Evolutionary conservation across 352 stramenopile genomes (phyloP).

Genomic region (Pilasporangium apinafurcum): DNA sequence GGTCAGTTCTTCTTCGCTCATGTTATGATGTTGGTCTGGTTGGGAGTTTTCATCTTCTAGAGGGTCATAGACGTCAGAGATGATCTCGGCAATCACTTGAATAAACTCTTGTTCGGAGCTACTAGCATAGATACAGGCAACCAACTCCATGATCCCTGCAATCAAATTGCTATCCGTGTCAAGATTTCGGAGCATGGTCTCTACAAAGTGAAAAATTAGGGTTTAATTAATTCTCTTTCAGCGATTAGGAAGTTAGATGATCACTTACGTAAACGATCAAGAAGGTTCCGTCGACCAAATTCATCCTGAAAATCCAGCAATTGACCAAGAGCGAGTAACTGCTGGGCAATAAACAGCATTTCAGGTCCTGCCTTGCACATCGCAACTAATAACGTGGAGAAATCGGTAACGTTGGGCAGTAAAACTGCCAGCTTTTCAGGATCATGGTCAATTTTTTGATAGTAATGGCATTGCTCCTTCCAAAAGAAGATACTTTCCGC

Average conservation of each 20-base stretch:
- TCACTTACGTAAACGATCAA: slow-evolving; percentile 52
- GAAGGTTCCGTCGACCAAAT: slow-evolving; percentile 62
- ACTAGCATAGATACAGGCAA: slow-evolving; percentile 65
- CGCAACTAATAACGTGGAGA: slow-evolving; percentile 54
- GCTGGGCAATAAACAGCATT: slow-evolving; percentile 61
- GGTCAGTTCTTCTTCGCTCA: slow-evolving; percentile 50
- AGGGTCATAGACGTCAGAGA: slow-evolving; percentile 69
- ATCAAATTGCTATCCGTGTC: slow-evolving; percentile 56
- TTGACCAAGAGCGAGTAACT: slow-evolving; percentile 55
- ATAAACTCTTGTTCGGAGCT: slow-evolving; percentile 74
- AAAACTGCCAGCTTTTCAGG: slow-evolving; percentile 41
- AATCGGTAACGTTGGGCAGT: slow-evolving; percentile 62
- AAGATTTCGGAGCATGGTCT: slow-evolving; percentile 49
- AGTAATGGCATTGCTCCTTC: slow-evolving; percentile 74
- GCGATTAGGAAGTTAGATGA: background rate
- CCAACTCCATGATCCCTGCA: slow-evolving; percentile 63
- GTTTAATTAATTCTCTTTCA: slow-evolving; percentile 1
- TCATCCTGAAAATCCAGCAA: slow-evolving; percentile 78
- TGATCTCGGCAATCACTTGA: slow-evolving; percentile 69
- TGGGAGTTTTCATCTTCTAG: slow-evolving; percentile 32
- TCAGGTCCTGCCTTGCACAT: slow-evolving; percentile 35
- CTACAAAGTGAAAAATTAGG: slow-evolving; percentile 12
- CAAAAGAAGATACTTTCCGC: slow-evolving; percentile 71
- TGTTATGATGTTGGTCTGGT: slow-evolving; percentile 13
- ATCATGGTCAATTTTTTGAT: slow-evolving; percentile 53